Percentiles rank a stretch among this genome's conserved stretches.
phyloP scores from a whole-genome alignment of 192 early-diverging fungal species.

The Radiomyces spectabilis region DNA sequence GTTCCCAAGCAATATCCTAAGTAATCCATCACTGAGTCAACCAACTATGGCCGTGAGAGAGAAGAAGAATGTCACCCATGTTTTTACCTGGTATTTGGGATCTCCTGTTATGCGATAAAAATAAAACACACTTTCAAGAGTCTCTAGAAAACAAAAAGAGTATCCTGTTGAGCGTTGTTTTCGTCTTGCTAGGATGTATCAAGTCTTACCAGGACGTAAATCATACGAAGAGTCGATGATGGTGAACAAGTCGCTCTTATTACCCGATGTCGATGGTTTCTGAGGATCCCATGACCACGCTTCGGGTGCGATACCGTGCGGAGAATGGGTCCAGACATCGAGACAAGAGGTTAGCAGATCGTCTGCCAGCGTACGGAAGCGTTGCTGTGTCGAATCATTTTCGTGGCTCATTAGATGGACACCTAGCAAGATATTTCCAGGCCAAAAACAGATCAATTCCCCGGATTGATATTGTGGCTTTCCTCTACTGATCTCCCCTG shows the following conservation, averaged over 20 bases:
- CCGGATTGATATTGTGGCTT: slow-evolving; percentile 9
- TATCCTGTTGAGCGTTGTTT: no score
- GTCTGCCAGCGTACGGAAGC: slow-evolving; percentile 26
- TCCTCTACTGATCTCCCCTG: no score
- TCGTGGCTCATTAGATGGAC: slow-evolving; percentile 30
- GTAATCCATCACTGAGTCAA: no score
- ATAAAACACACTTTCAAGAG: slow-evolving; percentile 68
- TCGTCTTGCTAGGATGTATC: background rate
- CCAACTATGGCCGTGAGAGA: no score
- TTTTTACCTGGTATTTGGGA: slow-evolving; percentile 37
- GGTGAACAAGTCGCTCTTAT: no score
- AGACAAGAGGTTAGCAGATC: slow-evolving; percentile 39
- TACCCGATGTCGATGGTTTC: no score
- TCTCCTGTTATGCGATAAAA: slow-evolving; percentile 71
- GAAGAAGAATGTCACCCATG: no score
- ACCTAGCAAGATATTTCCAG: slow-evolving; percentile 44
- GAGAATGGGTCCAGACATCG: slow-evolving; percentile 29
- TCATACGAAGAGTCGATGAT: slow-evolving; percentile 23
- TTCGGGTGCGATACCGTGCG: slow-evolving; percentile 46
- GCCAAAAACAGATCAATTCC: slow-evolving; percentile 41
- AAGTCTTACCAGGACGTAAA: slow-evolving; percentile 45
- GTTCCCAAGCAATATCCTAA: slow-evolving; percentile 56
- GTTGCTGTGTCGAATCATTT: slow-evolving; percentile 12
- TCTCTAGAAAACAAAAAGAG: no score
- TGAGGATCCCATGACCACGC: slow-evolving; percentile 28